These are phyloP conservation scores for Amylostereum chailletii DNA, from an alignment of 1,284 basidiomycete species.

Conservation along the genomic window DNA sequence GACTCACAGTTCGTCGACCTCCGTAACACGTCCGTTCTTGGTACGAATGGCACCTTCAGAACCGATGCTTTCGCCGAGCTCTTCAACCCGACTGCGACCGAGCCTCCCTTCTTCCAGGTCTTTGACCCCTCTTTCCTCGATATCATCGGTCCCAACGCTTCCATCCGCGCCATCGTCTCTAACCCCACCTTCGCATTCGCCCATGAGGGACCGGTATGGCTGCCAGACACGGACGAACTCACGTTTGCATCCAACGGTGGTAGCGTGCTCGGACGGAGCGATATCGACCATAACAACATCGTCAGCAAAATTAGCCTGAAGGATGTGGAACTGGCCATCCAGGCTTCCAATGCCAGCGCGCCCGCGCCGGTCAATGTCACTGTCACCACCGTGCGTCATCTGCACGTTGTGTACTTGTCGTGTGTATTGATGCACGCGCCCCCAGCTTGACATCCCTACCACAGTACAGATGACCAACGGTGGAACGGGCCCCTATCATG, in stretches of 20 bases:
- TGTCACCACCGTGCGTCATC: slow-evolving; percentile 37
- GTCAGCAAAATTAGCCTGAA: slow-evolving; percentile 28
- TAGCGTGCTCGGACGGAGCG: slow-evolving; percentile 31
- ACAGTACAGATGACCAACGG: slow-evolving; percentile 66
- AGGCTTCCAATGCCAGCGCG: slow-evolving; percentile 19
- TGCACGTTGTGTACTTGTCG: not conserved
- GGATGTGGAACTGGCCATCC: slow-evolving; percentile 22
- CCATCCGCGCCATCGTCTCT: slow-evolving; percentile 48
- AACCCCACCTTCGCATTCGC: slow-evolving; percentile 58
- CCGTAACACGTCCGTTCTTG: slow-evolving; percentile 21
- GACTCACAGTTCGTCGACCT: slow-evolving; percentile 21
- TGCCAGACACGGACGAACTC: slow-evolving; percentile 49
- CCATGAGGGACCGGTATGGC: slow-evolving; percentile 67
- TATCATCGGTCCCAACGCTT: slow-evolving; percentile 50
- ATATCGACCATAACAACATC: slow-evolving; percentile 34
- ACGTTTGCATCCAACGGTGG: slow-evolving; percentile 41
- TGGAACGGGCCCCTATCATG: slow-evolving; percentile 59
- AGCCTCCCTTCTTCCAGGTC: slow-evolving; percentile 60
- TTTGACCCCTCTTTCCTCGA: slow-evolving; percentile 52
- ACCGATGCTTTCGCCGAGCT: slow-evolving; percentile 15
- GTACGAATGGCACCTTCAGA: slow-evolving; percentile 21
- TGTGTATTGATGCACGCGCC: not conserved
- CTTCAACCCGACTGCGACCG: slow-evolving; percentile 32
- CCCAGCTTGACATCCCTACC: slow-evolving; percentile 38
- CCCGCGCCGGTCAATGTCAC: slow-evolving; percentile 40